phyloP scores from a whole-genome alignment of 495 filamentous ascomycete species.

The Parmelia sp. region DNA sequence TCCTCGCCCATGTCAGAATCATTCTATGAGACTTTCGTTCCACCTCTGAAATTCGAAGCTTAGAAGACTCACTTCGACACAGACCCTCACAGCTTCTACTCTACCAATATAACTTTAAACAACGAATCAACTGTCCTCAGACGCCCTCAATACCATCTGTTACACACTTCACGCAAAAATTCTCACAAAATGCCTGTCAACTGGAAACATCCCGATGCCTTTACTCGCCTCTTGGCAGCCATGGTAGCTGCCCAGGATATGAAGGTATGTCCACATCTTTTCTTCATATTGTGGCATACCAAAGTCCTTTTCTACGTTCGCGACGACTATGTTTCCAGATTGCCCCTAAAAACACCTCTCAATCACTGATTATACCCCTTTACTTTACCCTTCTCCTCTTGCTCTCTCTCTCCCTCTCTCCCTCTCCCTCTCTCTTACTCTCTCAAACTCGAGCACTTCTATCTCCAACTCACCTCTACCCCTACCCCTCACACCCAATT shows the following conservation, averaged over 20 bases:
- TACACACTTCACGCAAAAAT: neutral
- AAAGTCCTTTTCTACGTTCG: neutral
- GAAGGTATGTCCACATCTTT: conserved; percentile 16
- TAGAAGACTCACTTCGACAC: neutral
- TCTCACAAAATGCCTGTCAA: conserved; percentile 35
- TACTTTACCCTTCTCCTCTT: neutral
- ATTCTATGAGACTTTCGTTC: too few species aligned
- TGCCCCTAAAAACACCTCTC: too few species aligned
- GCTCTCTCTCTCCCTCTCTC: too few species aligned
- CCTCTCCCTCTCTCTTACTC: too few species aligned
- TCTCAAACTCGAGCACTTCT: too few species aligned
- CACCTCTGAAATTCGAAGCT: neutral
- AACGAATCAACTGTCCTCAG: neutral
- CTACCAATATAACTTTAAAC: neutral
- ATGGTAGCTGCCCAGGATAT: conserved; percentile 32
- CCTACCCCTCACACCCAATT: too few species aligned
- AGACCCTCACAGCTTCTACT: conserved; percentile 5
- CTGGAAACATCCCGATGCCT: conserved; percentile 32
- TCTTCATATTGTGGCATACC: neutral
- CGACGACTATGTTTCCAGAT: neutral
- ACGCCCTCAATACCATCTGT: neutral
- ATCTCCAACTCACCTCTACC: too few species aligned
- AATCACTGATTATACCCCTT: neutral
- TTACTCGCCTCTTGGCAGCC: conserved; percentile 32
- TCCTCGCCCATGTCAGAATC: too few species aligned